Conservation (phyloP, 208 protist genomes). For the Giardia muris region DNA sequence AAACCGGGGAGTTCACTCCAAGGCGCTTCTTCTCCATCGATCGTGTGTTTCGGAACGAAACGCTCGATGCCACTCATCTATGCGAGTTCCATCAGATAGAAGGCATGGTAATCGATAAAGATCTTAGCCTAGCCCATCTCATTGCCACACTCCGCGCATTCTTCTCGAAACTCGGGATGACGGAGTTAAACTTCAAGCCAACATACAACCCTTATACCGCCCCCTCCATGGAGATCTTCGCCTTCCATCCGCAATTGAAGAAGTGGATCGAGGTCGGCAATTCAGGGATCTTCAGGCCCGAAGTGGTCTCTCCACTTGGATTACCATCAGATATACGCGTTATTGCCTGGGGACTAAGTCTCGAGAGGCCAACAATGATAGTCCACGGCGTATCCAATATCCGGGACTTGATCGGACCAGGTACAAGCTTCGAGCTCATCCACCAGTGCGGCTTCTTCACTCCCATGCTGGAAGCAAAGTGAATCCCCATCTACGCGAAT, state of each 20-base stretch:
- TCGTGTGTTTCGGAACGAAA: conserved; percentile 98
- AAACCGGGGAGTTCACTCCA: conserved; percentile 61
- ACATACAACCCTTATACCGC: conserved; percentile 99
- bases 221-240: conserved; percentile 99
- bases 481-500: not conserved
- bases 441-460: not conserved
- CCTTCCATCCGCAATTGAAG: conserved; percentile 71
- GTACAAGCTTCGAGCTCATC: not conserved
- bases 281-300: conserved; percentile 65
- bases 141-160: conserved; percentile 90
- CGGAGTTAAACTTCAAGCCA: conserved; percentile 92
- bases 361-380: conserved; percentile 98
- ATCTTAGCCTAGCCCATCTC: conserved; percentile 86
- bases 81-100: conserved; percentile 99
- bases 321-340: conserved; percentile 80
- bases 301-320: conserved; percentile 94
- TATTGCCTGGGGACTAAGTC: conserved; percentile 94
- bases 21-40: conserved; percentile 97
- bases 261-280: conserved; percentile 65
- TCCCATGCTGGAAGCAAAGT: not conserved
- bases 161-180: conserved; percentile 81
- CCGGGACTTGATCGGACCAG: conserved; percentile 83
- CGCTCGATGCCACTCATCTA: conserved; percentile 96
- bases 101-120: conserved; percentile 83
- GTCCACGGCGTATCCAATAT: conserved; percentile 93